A percentile compares a stretch with the other conserved stretches of the same genome.
These are phyloP conservation scores for Hawksworthiomyces lignivorus DNA, from an alignment of 2,329 filamentous ascomycete species.

Conservation along the genomic window DNA sequence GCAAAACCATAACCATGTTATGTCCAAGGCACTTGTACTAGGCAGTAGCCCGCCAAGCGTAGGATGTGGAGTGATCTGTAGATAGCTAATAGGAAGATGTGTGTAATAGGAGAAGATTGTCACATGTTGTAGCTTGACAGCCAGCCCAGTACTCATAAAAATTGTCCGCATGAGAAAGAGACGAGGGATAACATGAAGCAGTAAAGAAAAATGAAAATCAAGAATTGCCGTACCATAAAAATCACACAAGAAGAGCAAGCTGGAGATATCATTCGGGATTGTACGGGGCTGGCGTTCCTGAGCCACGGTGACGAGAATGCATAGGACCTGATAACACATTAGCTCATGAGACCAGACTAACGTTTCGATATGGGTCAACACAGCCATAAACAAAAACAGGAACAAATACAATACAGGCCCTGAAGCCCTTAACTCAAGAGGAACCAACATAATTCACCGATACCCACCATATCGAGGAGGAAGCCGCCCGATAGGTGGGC, in stretches of 20 bases:
- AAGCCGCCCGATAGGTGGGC: conserved; percentile 55
- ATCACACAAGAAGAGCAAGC: neutral
- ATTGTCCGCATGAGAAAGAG: conserved; percentile 11
- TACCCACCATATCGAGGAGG: conserved; percentile 53
- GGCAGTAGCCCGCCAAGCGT: conserved; percentile 30
- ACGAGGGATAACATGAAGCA: conserved; percentile 1
- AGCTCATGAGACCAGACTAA: too few relatives aligned
- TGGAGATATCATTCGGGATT: conserved; percentile 2
- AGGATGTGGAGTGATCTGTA: conserved; percentile 32
- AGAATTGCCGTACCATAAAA: neutral
- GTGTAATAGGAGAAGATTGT: conserved; percentile 24
- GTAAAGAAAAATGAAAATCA: neutral
- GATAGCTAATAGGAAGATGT: conserved; percentile 29
- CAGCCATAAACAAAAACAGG: too few relatives aligned
- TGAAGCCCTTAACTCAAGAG: too few relatives aligned
- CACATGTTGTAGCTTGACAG: conserved; percentile 24
- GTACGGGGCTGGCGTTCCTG: conserved; percentile 2
- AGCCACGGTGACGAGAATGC: conserved; percentile 9
- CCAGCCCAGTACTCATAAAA: conserved; percentile 19
- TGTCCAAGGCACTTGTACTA: conserved; percentile 30
- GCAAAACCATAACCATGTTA: conserved; percentile 30
- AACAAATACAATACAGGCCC: too few relatives aligned
- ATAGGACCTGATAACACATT: conserved; percentile 1
- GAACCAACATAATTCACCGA: conserved; percentile 34
- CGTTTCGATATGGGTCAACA: too few relatives aligned